Evolutionary conservation across 2,329 filamentous ascomycete genomes (phyloP), one percentile per base, ranked within the genome.

Genomic region (Colletotrichum euphorbiae): DNA sequence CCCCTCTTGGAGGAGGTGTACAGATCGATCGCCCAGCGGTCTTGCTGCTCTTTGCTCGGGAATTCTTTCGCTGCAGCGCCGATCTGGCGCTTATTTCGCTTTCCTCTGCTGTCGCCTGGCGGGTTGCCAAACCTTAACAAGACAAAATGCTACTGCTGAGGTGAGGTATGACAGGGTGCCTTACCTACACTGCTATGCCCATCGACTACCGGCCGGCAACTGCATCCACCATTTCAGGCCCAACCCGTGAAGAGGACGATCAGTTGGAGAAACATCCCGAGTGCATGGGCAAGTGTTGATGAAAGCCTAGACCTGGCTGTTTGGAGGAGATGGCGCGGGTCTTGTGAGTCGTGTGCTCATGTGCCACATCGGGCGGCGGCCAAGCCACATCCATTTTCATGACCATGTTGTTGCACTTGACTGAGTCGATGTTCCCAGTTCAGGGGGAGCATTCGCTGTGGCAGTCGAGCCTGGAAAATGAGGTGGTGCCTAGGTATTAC

Each of bases 291-390:
- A 28, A 28, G 28, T 28, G 28, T n/a, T 19, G 33, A 7, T 6
- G 15, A 12, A 54, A 31, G 33, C 50, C 36, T 31, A 38, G 55
- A 11, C 31, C 19, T 5, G 11, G 19, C 17, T 50, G 12, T 17
- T 33, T 17, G 5, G 24, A 21, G 36, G 13, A 28, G 12, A 15
- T 7, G 51, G 40, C 42, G 17, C 17, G 31, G 58, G 63, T 62
- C 54, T 50, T 59, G 66, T 69, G 66, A 54, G 54, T 60, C 65
- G 48, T 69, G 66, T 69, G 64, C 64, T 38, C 64, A 38, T 50
- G 59, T 67, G 61, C 66, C 66, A 69, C 48, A 38, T 66, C 6
- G 48, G 45, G 12, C 45, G 19, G 38, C 15, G n/a, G 46, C 48
- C 54, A 65, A 69, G 66, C 61, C 66, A 54, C 61, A 48, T 38